Conservation (phyloP, 2,329 filamentous ascomycete genomes). For the Sporothrix humicola region DNA sequence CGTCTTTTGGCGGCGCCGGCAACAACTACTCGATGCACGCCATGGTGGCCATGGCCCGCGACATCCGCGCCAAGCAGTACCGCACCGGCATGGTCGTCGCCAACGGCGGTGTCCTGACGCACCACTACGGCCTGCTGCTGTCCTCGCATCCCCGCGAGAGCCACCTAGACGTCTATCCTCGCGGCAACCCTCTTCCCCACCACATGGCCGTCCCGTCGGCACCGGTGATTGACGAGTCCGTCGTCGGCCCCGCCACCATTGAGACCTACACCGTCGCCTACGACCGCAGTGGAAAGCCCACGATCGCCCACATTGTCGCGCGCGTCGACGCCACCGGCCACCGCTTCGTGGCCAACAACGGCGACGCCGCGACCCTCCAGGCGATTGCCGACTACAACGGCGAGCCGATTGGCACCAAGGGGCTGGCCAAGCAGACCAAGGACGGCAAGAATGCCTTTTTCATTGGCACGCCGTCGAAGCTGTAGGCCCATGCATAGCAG, state of each 20-base stretch:
- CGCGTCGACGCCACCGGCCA: not conserved
- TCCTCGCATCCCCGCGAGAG: not conserved
- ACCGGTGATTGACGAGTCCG: not conserved
- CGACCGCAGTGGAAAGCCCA: slow-evolving; percentile 17
- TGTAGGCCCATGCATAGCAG: not conserved
- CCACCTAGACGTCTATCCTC: slow-evolving; percentile 21
- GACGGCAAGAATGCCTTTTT: slow-evolving; percentile 33
- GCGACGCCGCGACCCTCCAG: slow-evolving; percentile 27
- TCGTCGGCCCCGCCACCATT: slow-evolving; percentile 23
- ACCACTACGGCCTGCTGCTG: slow-evolving; percentile 31
- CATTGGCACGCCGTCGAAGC: slow-evolving; percentile 3
- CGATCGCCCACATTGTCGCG: slow-evolving; percentile 16
- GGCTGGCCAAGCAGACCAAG: slow-evolving; percentile 19
- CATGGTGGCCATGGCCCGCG: slow-evolving; percentile 32
- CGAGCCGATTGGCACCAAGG: slow-evolving; percentile 29
- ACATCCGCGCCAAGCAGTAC: slow-evolving; percentile 10
- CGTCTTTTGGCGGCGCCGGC: slow-evolving; percentile 36
- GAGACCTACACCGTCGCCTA: slow-evolving; percentile 32
- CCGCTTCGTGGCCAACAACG: slow-evolving; percentile 30
- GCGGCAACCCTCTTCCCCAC: slow-evolving; percentile 28
- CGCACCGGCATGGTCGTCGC: slow-evolving; percentile 31
- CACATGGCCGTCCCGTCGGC: not conserved
- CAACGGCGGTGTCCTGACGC: slow-evolving; percentile 34
- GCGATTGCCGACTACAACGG: slow-evolving; percentile 16
- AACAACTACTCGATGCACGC: slow-evolving; percentile 37